Base-by-base conservation (phyloP, 768 basidiomycete genomes). In the Clavulina sp. region DNA sequence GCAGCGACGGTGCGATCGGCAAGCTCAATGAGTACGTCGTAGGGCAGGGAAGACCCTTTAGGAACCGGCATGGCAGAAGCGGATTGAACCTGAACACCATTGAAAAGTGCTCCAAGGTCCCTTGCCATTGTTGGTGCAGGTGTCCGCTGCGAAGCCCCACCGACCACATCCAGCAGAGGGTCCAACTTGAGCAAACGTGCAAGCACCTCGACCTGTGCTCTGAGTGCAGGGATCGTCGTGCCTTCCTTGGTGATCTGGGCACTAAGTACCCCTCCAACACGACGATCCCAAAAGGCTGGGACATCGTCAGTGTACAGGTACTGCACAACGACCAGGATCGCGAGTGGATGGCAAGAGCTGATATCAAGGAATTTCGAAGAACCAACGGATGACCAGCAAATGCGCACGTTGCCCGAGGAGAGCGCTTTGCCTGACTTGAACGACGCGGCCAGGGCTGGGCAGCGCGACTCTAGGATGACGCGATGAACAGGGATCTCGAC, bases 281-380 rank as follows among this genome's bases (percentile, higher is more conserved):
- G 76, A 9, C 71, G 69, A 61, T 97, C 91, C 86, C 89, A 92
- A 13, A 91, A 63, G 0, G 86, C 78, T 7, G 86, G 68, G 1
- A 92, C 64, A 36, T 79, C 74, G 62, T 99, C 93, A 1, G 84
- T 74, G 64, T 96, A 96, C n/a, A 96, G 64, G 60, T 89, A 96
- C 23, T 78, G 73, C 19, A 95, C 63, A 19, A 96, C 67, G 21
- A 93, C 71, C 16, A 95, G 73, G 16, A 81, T 64, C 0, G 86
- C 68, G 4, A 92, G 65, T 0, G 81, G 71, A 41, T 78, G 74
- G 54, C 75, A 76, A 1, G 76, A 76, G 0, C 67, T 60, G 41
- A 93, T 58, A 18, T 61, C 61, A 1, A 83, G 52, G 59, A 24
- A 1, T 59, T 23, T 23, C n/a, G 13, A 29, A 29, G 23, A 7